Evolutionary conservation across 164 flowering plant species (phyloP), one percentile per base, ranked within the genome.

Genomic region (Echeveria elegans): DNA sequence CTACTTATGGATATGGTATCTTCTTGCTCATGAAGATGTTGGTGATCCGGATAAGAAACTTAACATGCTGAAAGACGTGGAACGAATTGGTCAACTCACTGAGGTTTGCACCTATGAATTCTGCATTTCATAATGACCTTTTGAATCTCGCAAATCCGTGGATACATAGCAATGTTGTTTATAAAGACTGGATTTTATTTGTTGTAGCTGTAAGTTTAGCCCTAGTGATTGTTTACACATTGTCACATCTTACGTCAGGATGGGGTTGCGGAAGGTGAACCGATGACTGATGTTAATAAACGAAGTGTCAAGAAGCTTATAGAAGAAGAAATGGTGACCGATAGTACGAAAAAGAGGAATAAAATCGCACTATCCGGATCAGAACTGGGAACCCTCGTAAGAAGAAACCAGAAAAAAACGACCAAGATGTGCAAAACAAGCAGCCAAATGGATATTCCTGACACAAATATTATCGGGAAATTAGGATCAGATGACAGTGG

Each of bases 291-390:
- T 59, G 38, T 47, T 66, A 63, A 62, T 48, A 83, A 78, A 72
- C 83, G 85, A 69, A 90, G 95, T 70, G 85, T 89, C 61, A 90
- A 90, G 77, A 79, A 77, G 69, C 90, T 90, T 38, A 87, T 89
- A 69, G 92, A 89, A 72, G 88, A 85, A 76, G 95, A 90, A 70
- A 82, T 90, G 88, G 72, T 76, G 38, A 69, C 61, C 48, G 85
- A 84, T 66, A 73, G 70, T 36, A 37, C 73, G 37, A 75, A 69
- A 72, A 76, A 78, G 64, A 76, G 75, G 75, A 40, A n/a, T 21
- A 64, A 61, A 28, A 70, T 71, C 70, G 28, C 71, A 69, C 72
- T 73, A 62, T 71, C 47, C 18, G 76, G 75, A 66, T 41, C 75
- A 67, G 79, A 72, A 68, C 9, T 37, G 52, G 76, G 67, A 64